Percentiles rank a stretch among this genome's conserved stretches.
Evolutionary conservation across 768 basidiomycete species (phyloP).

Genomic region (Serpula lacrymans): DNA sequence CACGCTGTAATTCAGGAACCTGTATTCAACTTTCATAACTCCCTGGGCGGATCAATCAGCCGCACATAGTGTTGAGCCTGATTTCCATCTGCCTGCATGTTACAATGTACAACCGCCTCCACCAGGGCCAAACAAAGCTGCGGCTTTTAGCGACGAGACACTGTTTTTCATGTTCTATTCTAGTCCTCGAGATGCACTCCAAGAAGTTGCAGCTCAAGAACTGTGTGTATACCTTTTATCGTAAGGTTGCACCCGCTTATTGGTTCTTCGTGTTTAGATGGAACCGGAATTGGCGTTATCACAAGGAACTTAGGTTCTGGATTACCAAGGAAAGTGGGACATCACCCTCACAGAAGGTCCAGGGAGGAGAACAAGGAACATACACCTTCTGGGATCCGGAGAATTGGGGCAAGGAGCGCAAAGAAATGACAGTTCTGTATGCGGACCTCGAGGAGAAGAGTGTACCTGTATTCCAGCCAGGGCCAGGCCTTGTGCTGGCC

Average conservation of each 20-base stretch:
- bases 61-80: constrained; percentile 84
- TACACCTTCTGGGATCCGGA: constrained; percentile 91
- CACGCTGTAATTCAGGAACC: constrained; percentile 48
- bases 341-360: constrained; percentile 70
- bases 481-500: constrained; percentile 43
- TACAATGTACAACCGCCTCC: constrained; percentile 91
- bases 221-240: constrained; percentile 47
- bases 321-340: constrained; percentile 87
- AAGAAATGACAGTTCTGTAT: constrained; percentile 74
- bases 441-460: constrained; percentile 74
- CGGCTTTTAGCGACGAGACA: constrained; percentile 91
- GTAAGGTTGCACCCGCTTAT: neutral
- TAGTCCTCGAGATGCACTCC: constrained; percentile 84
- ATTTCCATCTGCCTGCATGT: constrained; percentile 86
- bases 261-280: constrained; percentile 46
- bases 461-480: constrained; percentile 54
- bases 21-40: constrained; percentile 92
- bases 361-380: constrained; percentile 79
- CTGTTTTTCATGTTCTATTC: constrained; percentile 99
- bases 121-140: constrained; percentile 75
- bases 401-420: constrained; percentile 72
- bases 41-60: constrained; percentile 94
- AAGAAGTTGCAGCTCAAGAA: constrained; percentile 94
- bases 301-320: constrained; percentile 83
- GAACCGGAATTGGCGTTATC: constrained; percentile 94